phyloP scores from a whole-genome alignment of 2,329 filamentous ascomycete species.

The Claviceps maximensis region DNA sequence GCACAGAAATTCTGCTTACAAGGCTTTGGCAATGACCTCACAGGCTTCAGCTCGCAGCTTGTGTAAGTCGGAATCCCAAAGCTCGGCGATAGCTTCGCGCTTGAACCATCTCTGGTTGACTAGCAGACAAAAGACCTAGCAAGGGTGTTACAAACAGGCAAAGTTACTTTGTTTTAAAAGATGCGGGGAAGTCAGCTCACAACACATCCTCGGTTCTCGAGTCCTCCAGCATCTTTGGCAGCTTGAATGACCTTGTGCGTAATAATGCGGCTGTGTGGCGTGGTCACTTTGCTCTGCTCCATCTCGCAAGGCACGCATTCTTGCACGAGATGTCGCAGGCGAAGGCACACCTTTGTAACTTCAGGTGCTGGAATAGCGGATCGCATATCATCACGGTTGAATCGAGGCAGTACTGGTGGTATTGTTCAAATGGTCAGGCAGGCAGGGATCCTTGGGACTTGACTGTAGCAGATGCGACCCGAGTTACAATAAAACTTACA shows the following conservation, averaged over 20 bases:
- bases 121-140: constrained; percentile 58
- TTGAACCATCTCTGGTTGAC: constrained; percentile 63
- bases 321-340: constrained; percentile 82
- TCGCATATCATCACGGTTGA: constrained; percentile 42
- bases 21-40: constrained; percentile 78
- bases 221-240: constrained; percentile 67
- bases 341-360: constrained; percentile 80
- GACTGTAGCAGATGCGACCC: not conserved
- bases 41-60: constrained; percentile 67
- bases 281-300: constrained; percentile 59
- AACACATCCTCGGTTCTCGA: constrained; percentile 64
- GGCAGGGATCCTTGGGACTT: not conserved
- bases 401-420: constrained; percentile 48
- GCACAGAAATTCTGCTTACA: constrained; percentile 27
- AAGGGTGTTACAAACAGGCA: not conserved
- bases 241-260: constrained; percentile 67
- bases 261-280: constrained; percentile 74
- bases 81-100: constrained; percentile 62
- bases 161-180: not conserved
- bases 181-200: constrained; percentile 20
- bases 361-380: constrained; percentile 62
- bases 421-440: not conserved
- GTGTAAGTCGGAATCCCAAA: constrained; percentile 87
- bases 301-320: constrained; percentile 84
- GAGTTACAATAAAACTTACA: constrained; percentile 20